Conservation (phyloP, 78 protist genomes). For the Abeoforma whisleri region DNA sequence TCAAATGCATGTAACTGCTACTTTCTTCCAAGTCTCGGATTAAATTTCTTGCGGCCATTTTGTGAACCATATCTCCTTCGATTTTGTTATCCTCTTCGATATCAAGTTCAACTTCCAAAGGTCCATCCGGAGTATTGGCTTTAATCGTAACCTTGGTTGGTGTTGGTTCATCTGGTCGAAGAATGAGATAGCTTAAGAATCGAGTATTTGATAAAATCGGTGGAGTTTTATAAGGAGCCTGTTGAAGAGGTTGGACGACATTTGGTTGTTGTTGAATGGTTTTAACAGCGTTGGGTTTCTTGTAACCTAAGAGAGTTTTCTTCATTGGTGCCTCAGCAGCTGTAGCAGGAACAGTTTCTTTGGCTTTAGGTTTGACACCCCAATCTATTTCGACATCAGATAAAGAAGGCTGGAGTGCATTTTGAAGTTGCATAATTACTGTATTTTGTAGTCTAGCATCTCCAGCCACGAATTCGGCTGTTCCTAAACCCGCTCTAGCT, state of each 20-base stretch:
- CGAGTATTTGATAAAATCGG: constrained; percentile 41
- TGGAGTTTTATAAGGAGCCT: constrained; percentile 40
- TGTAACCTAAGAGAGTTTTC: background rate
- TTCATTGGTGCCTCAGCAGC: background rate
- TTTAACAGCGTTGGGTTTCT: no score
- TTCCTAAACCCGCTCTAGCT: constrained; percentile 60
- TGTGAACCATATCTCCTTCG: constrained; percentile 19
- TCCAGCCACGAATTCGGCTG: constrained; percentile 45
- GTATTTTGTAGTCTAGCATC: background rate
- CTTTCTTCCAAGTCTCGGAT: constrained; percentile 35
- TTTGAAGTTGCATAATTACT: constrained; percentile 45
- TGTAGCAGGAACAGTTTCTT: background rate
- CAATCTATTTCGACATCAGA: constrained; percentile 19
- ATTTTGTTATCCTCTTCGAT: background rate
- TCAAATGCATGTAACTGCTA: background rate
- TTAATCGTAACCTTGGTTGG: background rate
- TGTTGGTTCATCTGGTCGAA: background rate
- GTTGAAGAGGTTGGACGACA: no score
- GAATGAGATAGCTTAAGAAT: background rate
- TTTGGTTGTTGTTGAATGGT: no score
- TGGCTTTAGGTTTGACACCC: constrained; percentile 13
- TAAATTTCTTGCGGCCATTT: constrained; percentile 37
- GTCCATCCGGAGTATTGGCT: constrained; percentile 27
- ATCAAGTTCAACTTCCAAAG: background rate
- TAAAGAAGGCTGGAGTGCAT: constrained; percentile 42